These are phyloP conservation scores for Skeletonema menzelii DNA, from an alignment of 108 stramenopile genomes.

Conservation along the genomic window DNA sequence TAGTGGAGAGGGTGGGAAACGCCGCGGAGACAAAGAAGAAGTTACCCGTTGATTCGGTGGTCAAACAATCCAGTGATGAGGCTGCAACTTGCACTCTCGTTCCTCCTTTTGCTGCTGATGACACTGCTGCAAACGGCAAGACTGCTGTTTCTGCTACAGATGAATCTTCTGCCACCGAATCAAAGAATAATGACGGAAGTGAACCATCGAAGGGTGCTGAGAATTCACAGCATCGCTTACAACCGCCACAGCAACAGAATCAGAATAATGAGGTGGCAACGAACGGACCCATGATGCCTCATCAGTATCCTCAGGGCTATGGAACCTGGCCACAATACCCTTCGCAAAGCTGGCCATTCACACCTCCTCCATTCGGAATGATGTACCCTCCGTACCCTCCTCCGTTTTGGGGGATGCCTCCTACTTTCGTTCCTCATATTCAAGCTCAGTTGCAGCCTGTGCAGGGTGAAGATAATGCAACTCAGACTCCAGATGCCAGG, in stretches of 20 bases:
- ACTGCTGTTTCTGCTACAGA: background rate
- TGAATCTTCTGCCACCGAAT: background rate
- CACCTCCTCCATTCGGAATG: background rate
- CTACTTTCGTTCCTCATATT: background rate
- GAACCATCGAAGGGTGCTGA: background rate
- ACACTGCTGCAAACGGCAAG: background rate
- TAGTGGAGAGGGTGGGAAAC: background rate
- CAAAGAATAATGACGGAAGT: background rate
- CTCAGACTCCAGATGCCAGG: background rate
- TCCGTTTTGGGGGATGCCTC: background rate
- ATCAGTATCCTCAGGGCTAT: background rate
- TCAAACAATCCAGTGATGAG: background rate
- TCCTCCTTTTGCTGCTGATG: background rate
- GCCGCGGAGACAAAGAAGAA: background rate
- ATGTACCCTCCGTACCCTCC: background rate
- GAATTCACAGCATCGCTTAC: background rate
- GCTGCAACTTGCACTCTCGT: background rate
- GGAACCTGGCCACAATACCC: background rate
- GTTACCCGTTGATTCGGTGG: background rate
- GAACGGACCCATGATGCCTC: background rate
- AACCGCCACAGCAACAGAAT: background rate
- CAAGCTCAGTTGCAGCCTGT: background rate
- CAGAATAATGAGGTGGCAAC: background rate
- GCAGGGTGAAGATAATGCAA: background rate
- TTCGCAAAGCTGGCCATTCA: background rate